Percentiles rank a stretch among this genome's conserved stretches.
Evolutionary conservation across 768 basidiomycete species (phyloP).

Genomic region (Amanita phalloides): DNA sequence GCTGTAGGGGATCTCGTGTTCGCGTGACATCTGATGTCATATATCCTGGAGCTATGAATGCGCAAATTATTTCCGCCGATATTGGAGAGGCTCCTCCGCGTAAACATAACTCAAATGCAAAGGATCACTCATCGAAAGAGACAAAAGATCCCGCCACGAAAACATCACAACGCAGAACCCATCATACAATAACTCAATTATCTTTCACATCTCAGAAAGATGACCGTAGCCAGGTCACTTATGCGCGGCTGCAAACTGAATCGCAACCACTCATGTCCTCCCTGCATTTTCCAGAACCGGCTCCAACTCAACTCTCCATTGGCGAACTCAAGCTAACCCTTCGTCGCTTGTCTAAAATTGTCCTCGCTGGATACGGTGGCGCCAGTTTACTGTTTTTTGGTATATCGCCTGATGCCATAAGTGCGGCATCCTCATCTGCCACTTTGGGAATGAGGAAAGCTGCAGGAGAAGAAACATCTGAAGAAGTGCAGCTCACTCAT

Average conservation of each 20-base stretch:
- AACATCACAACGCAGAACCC: neutral
- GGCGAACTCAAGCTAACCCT: conserved; percentile 56
- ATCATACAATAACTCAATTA: neutral
- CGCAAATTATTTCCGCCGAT: conserved; percentile 69
- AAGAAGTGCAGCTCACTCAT: conserved; percentile 51
- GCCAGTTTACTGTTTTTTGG: conserved; percentile 77
- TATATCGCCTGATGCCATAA: conserved; percentile 31
- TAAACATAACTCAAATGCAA: conserved; percentile 3
- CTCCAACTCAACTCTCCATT: conserved; percentile 18
- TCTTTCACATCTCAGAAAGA: neutral
- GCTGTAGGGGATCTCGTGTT: conserved; percentile 40
- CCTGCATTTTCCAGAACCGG: conserved; percentile 5
- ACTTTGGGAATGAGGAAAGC: conserved; percentile 8
- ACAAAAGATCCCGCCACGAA: neutral
- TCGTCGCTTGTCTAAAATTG: conserved; percentile 74
- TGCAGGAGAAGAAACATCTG: conserved; percentile 31
- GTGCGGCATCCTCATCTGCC: conserved; percentile 17
- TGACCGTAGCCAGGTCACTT: neutral
- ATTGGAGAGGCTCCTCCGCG: conserved; percentile 51
- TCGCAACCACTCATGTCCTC: neutral
- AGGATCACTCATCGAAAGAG: neutral
- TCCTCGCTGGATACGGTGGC: conserved; percentile 78
- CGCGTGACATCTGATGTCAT: conserved; percentile 67
- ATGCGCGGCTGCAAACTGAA: neutral
- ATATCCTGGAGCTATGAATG: conserved; percentile 50